Evolutionary conservation across 306 rosid genomes (phyloP).

Genomic region (Inga leiocalycina): DNA sequence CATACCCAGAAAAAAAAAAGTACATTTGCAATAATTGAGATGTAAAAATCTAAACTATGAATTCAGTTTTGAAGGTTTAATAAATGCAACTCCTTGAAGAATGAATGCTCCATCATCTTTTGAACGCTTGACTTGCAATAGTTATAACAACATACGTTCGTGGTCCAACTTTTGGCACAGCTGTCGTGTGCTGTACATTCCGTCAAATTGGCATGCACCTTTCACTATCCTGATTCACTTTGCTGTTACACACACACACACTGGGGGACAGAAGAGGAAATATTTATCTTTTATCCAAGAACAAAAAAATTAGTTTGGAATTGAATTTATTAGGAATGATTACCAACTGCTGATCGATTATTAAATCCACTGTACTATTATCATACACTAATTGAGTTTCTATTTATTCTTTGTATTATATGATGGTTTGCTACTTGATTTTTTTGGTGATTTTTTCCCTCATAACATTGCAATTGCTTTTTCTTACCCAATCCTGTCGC

Average conservation of each 20-base stretch:
- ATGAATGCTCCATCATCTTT: not conserved
- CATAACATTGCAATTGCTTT: not conserved
- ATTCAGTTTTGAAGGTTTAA: not conserved
- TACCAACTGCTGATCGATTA: not conserved
- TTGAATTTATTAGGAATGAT: not conserved
- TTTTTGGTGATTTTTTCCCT: not conserved
- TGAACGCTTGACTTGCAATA: not conserved
- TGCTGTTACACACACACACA: not conserved
- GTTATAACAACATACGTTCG: not conserved
- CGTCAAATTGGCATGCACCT: not conserved
- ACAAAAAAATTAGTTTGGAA: not conserved
- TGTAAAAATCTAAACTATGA: not conserved
- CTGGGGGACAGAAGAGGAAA: not conserved
- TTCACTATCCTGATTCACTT: not conserved
- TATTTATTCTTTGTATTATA: not conserved
- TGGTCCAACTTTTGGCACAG: slow-evolving; percentile 22
- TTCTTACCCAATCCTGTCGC: not conserved
- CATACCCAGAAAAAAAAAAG: too few species aligned
- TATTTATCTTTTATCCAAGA: not conserved
- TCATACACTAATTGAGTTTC: not conserved
- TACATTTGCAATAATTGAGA: not conserved
- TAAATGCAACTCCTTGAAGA: not conserved
- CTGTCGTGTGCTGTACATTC: not conserved
- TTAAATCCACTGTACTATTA: not conserved
- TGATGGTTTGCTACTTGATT: not conserved